These are phyloP conservation scores for Blastomyces silverae DNA, from an alignment of 2,329 filamentous ascomycete species.

Conservation along the genomic window DNA sequence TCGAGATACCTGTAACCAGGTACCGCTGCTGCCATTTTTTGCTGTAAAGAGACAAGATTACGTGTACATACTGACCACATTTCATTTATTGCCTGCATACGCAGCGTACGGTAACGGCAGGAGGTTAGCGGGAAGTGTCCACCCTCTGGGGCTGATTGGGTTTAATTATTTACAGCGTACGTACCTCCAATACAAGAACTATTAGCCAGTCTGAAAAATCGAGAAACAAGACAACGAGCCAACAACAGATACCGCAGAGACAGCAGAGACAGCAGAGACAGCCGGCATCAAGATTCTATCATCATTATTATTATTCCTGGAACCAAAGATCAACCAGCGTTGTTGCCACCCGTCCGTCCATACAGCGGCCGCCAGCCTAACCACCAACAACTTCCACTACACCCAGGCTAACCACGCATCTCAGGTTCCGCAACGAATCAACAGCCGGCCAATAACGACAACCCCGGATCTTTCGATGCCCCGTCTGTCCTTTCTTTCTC, in stretches of 20 bases:
- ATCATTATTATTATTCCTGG: not conserved
- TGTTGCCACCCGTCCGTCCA: not conserved
- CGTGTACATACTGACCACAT: not conserved
- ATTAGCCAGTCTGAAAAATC: not conserved
- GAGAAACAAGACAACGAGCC: not conserved
- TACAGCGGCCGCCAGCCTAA: not conserved
- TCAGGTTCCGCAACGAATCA: not conserved
- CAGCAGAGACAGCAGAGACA: too few relatives aligned
- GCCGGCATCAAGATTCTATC: too few relatives aligned
- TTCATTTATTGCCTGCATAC: too few relatives aligned
- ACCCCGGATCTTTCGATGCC: slow-evolving; percentile 5
- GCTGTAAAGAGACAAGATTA: not conserved
- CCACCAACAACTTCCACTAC: not conserved
- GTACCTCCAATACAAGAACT: too few relatives aligned
- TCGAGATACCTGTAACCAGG: not conserved
- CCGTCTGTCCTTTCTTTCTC: not conserved
- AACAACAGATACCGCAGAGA: too few relatives aligned
- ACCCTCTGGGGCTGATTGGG: not conserved
- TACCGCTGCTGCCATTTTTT: not conserved
- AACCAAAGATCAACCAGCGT: not conserved
- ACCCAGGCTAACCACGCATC: not conserved
- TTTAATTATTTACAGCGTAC: not conserved
- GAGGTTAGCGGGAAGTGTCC: not conserved
- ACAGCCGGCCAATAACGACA: not conserved
- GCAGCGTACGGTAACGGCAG: not conserved